Evolutionary conservation across 179 eudicot genomes (phyloP).

Genomic region (Beta lomatogona): DNA sequence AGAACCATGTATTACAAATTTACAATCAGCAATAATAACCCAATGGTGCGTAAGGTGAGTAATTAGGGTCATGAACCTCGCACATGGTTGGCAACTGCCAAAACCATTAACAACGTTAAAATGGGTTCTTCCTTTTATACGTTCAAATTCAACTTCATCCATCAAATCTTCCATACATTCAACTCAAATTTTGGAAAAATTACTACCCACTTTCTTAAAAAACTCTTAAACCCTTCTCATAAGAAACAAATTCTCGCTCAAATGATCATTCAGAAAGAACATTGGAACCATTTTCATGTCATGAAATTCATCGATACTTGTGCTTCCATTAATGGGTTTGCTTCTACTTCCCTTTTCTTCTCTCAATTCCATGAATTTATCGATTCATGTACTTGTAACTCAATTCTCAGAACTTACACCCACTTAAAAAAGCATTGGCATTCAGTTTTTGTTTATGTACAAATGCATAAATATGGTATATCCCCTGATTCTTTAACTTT

Average conservation of each 20-base stretch:
- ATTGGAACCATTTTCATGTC: conserved; percentile 29
- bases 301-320: conserved; percentile 34
- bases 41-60: not conserved
- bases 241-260: conserved; percentile 37
- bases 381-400: conserved; percentile 27
- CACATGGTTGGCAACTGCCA: not conserved
- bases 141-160: conserved; percentile 18
- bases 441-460: conserved; percentile 37
- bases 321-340: conserved; percentile 34
- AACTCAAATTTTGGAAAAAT: conserved; percentile 14
- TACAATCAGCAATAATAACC: too few species aligned
- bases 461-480: conserved; percentile 39
- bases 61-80: conserved; percentile 5
- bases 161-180: conserved; percentile 3
- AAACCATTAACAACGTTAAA: not conserved
- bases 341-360: conserved; percentile 25
- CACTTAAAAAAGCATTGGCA: conserved; percentile 32
- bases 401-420: conserved; percentile 28
- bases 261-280: conserved; percentile 26
- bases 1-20: too few species aligned
- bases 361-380: conserved; percentile 22
- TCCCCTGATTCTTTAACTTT: conserved; percentile 32
- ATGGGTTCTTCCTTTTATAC: conserved; percentile 5
- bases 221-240: conserved; percentile 26
- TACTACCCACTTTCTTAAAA: not conserved